These are phyloP conservation scores for Pascua sp. DNA, from an alignment of 1,284 basidiomycete species.

Conservation along the genomic window DNA sequence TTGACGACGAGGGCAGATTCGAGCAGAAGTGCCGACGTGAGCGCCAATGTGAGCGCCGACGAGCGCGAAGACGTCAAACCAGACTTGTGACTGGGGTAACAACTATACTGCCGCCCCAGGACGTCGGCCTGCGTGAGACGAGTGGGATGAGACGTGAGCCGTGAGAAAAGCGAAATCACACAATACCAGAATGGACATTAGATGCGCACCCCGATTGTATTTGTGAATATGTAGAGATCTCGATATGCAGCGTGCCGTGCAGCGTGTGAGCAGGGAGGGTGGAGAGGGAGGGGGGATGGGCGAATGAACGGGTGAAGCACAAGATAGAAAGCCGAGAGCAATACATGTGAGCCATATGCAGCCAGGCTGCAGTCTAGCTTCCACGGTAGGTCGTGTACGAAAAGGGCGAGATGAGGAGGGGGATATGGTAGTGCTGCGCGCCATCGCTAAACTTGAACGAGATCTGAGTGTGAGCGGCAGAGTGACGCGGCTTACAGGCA, in stretches of 20 bases:
- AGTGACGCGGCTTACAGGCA: no score
- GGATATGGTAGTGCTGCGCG: constrained; percentile 82
- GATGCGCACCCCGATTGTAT: not conserved
- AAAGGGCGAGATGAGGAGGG: constrained; percentile 83
- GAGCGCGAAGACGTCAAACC: constrained; percentile 8
- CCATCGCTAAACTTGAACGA: constrained; percentile 67
- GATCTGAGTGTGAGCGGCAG: constrained; percentile 59
- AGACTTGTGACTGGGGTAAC: not conserved
- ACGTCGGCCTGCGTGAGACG: no score
- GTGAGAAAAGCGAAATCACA: no score
- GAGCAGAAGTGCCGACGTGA: constrained; percentile 9
- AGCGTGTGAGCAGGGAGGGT: no score
- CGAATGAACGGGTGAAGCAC: no score
- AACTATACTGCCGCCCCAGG: not conserved
- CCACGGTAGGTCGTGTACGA: constrained; percentile 90
- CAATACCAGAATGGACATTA: no score
- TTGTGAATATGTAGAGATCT: not conserved
- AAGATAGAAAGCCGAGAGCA: no score
- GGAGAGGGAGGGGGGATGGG: no score
- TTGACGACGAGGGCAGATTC: not conserved
- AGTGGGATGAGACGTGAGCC: no score
- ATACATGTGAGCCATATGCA: no score
- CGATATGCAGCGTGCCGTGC: no score
- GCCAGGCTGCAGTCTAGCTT: constrained; percentile 53
- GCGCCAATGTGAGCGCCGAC: constrained; percentile 21